Evolutionary conservation across 2,329 filamentous ascomycete genomes (phyloP).

Genomic region (Diaporthe velutina): DNA sequence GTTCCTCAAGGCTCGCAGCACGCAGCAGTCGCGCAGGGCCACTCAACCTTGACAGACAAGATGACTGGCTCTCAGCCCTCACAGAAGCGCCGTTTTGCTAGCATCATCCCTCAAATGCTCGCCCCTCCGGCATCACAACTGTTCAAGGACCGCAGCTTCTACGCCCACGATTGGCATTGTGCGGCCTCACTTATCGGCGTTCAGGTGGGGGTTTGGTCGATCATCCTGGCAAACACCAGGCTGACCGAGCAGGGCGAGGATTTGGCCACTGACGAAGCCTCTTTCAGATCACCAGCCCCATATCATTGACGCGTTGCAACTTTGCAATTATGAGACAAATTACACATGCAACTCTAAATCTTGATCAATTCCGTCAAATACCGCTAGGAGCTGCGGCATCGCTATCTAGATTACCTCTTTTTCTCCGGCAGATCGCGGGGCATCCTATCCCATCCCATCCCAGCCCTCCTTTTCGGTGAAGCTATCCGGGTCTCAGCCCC

Average conservation of each 20-base stretch:
- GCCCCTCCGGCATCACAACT: not conserved
- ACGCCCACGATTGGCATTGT: not conserved
- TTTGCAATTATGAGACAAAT: constrained; percentile 33
- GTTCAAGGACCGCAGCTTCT: not conserved
- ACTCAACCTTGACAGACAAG: not conserved
- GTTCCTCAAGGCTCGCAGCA: not conserved
- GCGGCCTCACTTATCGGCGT: not conserved
- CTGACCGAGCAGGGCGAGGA: not conserved
- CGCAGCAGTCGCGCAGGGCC: not conserved
- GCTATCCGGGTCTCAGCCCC: constrained; percentile 28
- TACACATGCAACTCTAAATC: constrained; percentile 33
- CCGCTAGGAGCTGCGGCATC: constrained; percentile 14
- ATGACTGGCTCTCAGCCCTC: constrained; percentile 22
- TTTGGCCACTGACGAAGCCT: not conserved
- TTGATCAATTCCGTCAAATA: not conserved
- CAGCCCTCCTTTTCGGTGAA: constrained; percentile 21
- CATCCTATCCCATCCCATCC: constrained; percentile 11
- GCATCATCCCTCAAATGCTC: constrained; percentile 28
- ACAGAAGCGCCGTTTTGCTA: constrained; percentile 17
- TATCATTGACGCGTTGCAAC: constrained; percentile 23
- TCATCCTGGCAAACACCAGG: not conserved
- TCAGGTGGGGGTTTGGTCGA: not conserved
- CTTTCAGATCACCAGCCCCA: constrained; percentile 17
- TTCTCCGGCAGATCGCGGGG: constrained; percentile 25
- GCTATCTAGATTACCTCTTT: constrained; percentile 24